A percentile compares a stretch with the other conserved stretches of the same genome.
Conservation (phyloP, 2,329 filamentous ascomycete genomes). For the Colletotrichum sp. region DNA sequence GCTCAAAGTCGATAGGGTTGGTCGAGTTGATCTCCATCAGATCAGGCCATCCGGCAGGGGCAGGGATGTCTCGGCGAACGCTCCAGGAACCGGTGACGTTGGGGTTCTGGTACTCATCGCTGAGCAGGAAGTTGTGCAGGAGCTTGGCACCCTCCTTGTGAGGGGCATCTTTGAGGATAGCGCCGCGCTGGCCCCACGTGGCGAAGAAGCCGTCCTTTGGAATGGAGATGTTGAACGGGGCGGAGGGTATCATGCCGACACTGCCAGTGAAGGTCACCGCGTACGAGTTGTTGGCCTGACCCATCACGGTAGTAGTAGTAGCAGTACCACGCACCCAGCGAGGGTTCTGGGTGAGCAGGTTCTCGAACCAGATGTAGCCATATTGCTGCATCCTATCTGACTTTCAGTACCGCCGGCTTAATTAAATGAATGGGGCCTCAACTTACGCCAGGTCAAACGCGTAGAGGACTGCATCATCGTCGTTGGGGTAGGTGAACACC, state of each 20-base stretch:
- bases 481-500: conserved; percentile 59
- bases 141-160: conserved; percentile 55
- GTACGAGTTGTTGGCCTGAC: conserved; percentile 27
- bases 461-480: conserved; percentile 59
- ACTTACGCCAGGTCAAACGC: conserved; percentile 52
- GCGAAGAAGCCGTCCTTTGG: conserved; percentile 44
- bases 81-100: conserved; percentile 28
- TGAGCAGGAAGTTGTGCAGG: conserved; percentile 50
- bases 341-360: conserved; percentile 50
- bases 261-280: conserved; percentile 36
- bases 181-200: conserved; percentile 51
- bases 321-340: conserved; percentile 55
- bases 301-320: conserved; percentile 39
- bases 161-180: conserved; percentile 50
- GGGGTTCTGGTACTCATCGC: conserved; percentile 38
- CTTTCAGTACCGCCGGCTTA: background rate
- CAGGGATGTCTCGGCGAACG: conserved; percentile 34
- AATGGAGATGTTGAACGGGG: conserved; percentile 26
- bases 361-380: conserved; percentile 50
- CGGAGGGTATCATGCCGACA: conserved; percentile 19
- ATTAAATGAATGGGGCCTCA: too few species aligned
- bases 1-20: conserved; percentile 38
- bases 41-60: conserved; percentile 31
- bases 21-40: conserved; percentile 33
- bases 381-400: conserved; percentile 37